Evolutionary conservation across 1,284 basidiomycete species (phyloP), one percentile per base, ranked within the genome.

Genomic region (Vanrija sp.): DNA sequence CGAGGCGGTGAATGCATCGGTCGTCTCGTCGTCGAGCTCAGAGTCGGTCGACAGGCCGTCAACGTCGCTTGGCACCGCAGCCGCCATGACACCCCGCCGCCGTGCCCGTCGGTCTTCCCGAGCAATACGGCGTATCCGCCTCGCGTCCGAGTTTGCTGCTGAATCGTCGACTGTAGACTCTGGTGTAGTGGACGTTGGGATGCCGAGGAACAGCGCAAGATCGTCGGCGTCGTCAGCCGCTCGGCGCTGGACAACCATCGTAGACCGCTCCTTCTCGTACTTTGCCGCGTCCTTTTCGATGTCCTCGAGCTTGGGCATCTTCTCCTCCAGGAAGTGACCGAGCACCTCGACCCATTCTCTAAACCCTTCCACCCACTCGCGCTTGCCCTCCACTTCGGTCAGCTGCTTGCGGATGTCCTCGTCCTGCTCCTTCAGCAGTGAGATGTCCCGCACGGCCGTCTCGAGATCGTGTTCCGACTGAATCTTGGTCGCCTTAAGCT

Each of bases 11-110:
- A 91, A 92, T 57, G 93, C 90, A 7, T 81, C 77, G 4, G 82
- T 80, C 62, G 93, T 88, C 2, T 82, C 79, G 1, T 67, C 63
- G 79, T 80, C 38, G 6, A 97, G 79, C 1, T 85, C 84, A 0
- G 86, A 84, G 68, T 96, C 91, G 0, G 91, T 94, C 14, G 89
- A 91, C 64, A 85, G 91, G 0, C 91, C 92, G 69, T 92, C 88
- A 57, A 91, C 88, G 5, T 43, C 49, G 19, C 44, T 47, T 1
- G 18, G 46, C 3, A 42, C 45, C 0, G 55, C 46, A 1, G 52
- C 43, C 8, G 40, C 50, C 7, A 52, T 21, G 3, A 52, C 29
- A 1, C 59, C 59, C 2, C 78, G 69, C 7, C 83, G 81, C 49
- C 86, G 81, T 49, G 83, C 79, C 15, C 79, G 69, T 7, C 79